Conservation (phyloP, 805 yeast species). For the Candida parachauliodes region DNA sequence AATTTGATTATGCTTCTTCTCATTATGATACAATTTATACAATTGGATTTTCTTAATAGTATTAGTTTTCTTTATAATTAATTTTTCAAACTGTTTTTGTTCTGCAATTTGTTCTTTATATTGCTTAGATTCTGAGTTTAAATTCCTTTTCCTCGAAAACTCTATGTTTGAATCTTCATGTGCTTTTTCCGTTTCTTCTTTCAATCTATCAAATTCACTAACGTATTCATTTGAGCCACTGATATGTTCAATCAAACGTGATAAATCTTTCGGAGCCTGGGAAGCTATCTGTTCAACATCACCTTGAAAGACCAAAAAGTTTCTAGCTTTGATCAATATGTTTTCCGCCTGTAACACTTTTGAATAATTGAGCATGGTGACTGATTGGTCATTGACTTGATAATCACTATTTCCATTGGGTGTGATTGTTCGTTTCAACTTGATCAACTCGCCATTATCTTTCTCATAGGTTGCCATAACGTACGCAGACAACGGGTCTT, state of each 20-base stretch:
- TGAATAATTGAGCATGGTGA: conserved; percentile 63
- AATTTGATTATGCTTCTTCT: conserved; percentile 35
- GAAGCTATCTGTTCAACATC: conserved; percentile 93
- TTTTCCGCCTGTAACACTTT: conserved; percentile 69
- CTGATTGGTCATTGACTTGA: conserved; percentile 56
- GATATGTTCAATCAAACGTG: conserved; percentile 72
- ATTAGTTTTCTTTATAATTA: conserved; percentile 45
- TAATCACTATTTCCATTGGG: conserved; percentile 63
- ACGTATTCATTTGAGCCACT: conserved; percentile 74
- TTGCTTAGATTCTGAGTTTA: conserved; percentile 71
- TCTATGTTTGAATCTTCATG: conserved; percentile 61
- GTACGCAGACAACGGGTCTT: conserved; percentile 57
- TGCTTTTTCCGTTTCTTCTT: conserved; percentile 62
- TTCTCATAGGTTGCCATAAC: conserved; percentile 77
- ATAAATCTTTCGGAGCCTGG: conserved; percentile 73
- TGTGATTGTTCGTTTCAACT: conserved; percentile 61
- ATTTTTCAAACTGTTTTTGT: conserved; percentile 61
- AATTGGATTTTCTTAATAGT: conserved; percentile 50
- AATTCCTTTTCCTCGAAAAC: conserved; percentile 64
- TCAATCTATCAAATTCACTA: conserved; percentile 61
- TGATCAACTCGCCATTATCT: conserved; percentile 52
- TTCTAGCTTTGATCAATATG: conserved; percentile 82
- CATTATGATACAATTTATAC: conserved; percentile 64
- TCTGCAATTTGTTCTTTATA: conserved; percentile 74
- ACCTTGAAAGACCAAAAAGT: conserved; percentile 93